Evolutionary conservation across 2,329 filamentous ascomycete genomes (phyloP), one percentile per base, ranked within the genome.

Genomic region (Paecilomyces dactylethromorphus): DNA sequence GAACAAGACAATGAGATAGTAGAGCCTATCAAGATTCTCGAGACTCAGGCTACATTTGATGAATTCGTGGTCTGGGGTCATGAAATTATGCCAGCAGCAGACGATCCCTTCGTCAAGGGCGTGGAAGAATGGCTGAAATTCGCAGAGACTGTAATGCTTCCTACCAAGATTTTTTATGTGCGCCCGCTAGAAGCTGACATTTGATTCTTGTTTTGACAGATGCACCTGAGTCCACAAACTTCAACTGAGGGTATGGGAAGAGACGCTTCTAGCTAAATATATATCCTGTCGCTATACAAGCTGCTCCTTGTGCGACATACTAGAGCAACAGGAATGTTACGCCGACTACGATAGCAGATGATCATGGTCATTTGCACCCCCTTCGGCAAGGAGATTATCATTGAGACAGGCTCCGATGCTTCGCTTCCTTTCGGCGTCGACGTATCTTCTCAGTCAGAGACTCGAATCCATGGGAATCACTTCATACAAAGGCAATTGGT

Each of bases 1-100:
- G 75, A 81, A 15, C 76, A 78, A 1, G 76, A 80, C 2, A 76
- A 78, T 15, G 68, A 77, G 49, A 66, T 69, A 7, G 71, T 77
- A 12, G 79, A 83, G 24, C 79, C 83, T 1, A 82, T 85, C 10
- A 79, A 79, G 21, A 76, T 82, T 1, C 73, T 93, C 64, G 82
- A 89, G 55, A 78, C 84, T 51, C 79, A 86, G 21, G 86, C 85
- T 1, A 80, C 80, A 15, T 97, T 97, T 69, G 85, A 91, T 6
- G 81, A 89, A 57, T 72, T 96, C 55, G 76, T 91, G 2, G 81
- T 96, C n/a, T 97, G 92, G 92, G 87, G 84, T 0, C 92, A 96
- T 71, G 92, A 94, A 64, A 74, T 77, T 0, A 66, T 84, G 55
- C 86, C 86, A 5, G 85, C 88, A 60, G 79, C 80, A 0, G 79